A percentile compares a stretch with the other conserved stretches of the same genome.
Evolutionary conservation across 495 filamentous ascomycete species (phyloP).

Genomic region (Aeminium ludgeri): DNA sequence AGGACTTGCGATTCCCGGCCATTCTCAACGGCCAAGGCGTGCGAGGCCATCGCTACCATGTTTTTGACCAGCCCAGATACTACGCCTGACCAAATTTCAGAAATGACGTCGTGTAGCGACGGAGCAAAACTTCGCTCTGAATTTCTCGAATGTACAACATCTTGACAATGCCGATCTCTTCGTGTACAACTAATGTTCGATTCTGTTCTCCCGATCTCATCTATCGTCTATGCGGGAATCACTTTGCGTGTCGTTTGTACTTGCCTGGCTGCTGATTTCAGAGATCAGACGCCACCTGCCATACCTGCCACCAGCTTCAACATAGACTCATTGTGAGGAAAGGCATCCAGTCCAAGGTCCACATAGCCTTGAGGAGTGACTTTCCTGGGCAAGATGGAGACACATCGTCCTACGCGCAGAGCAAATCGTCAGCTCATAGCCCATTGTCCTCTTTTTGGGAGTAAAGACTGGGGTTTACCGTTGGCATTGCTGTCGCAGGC

Average conservation of each 20-base stretch:
- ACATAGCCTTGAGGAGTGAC: background rate
- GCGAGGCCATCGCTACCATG: slow-evolving; percentile 83
- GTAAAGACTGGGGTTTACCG: background rate
- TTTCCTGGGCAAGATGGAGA: background rate
- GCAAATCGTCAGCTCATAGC: background rate
- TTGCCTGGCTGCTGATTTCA: no score
- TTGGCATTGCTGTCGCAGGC: slow-evolving; percentile 5
- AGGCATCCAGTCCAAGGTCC: background rate
- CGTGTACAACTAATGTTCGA: no score
- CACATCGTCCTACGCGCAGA: slow-evolving; percentile 16
- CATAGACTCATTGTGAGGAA: no score
- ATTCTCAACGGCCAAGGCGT: slow-evolving; percentile 77
- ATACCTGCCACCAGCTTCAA: no score
- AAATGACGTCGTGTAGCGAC: no score
- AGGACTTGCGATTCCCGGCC: slow-evolving; percentile 68
- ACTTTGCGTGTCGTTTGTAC: no score
- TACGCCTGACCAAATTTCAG: slow-evolving; percentile 2
- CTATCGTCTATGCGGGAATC: no score
- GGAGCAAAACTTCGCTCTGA: no score
- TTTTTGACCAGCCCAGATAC: slow-evolving; percentile 86
- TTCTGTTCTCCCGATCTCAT: no score
- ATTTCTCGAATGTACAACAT: no score
- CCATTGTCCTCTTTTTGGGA: background rate
- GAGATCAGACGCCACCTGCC: no score
- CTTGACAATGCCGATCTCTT: no score